Percentiles rank a stretch among this genome's conserved stretches.
These are phyloP conservation scores for Stagonosporopsis vannaccii DNA, from an alignment of 2,329 filamentous ascomycete species.

Conservation along the genomic window DNA sequence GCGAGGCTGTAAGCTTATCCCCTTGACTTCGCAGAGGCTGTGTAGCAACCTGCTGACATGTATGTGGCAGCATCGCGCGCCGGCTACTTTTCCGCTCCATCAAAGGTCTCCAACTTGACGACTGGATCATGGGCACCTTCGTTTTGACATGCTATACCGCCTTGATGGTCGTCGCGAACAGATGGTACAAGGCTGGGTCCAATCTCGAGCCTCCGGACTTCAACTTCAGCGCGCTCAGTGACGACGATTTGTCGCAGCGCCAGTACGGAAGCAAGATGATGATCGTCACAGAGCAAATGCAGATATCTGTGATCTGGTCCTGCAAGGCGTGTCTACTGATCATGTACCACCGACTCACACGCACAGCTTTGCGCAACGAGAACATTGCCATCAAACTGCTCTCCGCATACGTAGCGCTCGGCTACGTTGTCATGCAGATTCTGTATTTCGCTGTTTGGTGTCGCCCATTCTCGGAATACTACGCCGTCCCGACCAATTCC, in stretches of 20 bases:
- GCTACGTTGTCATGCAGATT: conserved; percentile 59
- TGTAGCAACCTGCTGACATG: conserved; percentile 10
- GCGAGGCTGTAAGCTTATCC: conserved; percentile 49
- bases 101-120: conserved; percentile 61
- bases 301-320: conserved; percentile 59
- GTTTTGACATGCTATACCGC: conserved; percentile 58
- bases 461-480: conserved; percentile 61
- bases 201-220: conserved; percentile 56
- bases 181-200: conserved; percentile 50
- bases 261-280: conserved; percentile 56
- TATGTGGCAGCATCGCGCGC: conserved; percentile 51
- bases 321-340: conserved; percentile 63
- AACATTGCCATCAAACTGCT: conserved; percentile 54
- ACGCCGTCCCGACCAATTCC: conserved; percentile 55
- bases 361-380: conserved; percentile 34
- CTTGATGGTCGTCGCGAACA: conserved; percentile 58
- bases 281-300: conserved; percentile 62
- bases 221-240: conserved; percentile 53
- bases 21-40: not conserved
- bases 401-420: conserved; percentile 54
- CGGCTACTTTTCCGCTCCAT: conserved; percentile 56
- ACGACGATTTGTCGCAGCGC: conserved; percentile 46
- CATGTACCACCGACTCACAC: conserved; percentile 61
- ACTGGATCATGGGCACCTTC: conserved; percentile 63
- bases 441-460: conserved; percentile 63